Conservation (phyloP, 2,329 filamentous ascomycete genomes). For the Penicillium verrucosum region DNA sequence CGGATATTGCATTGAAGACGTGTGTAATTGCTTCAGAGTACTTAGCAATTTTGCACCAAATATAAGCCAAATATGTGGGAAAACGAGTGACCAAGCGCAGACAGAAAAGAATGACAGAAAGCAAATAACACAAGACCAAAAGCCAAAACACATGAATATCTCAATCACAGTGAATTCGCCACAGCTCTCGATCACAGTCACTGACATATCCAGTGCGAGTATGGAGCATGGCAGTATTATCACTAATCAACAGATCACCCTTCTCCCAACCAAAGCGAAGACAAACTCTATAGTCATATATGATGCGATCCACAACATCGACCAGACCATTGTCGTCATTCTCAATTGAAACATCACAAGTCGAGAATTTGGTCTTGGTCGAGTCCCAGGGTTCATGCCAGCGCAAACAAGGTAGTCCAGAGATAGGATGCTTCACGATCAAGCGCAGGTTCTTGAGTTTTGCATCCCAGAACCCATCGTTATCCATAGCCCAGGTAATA, state of each 20-base stretch:
- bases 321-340: conserved; percentile 37
- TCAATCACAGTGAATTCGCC: conserved; percentile 29
- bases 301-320: conserved; percentile 41
- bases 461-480: conserved; percentile 48
- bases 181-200: conserved; percentile 26
- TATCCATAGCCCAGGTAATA: conserved; percentile 48
- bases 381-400: conserved; percentile 57
- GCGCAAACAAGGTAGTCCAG: conserved; percentile 49
- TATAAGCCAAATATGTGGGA: background rate
- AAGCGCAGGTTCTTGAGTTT: conserved; percentile 47
- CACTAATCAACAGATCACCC: conserved; percentile 54
- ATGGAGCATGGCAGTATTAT: conserved; percentile 43
- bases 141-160: background rate
- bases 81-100: background rate
- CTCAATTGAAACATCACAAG: conserved; percentile 47
- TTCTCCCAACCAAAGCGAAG: conserved; percentile 54
- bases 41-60: background rate
- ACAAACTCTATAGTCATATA: conserved; percentile 52
- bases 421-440: conserved; percentile 47
- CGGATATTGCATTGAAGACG: background rate
- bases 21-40: background rate
- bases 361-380: conserved; percentile 51
- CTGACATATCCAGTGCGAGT: conserved; percentile 26
- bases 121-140: background rate
- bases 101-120: background rate